Evolutionary conservation across 768 basidiomycete species (phyloP), one percentile per base, ranked within the genome.

Genomic region (Xerocomellus intermedius): DNA sequence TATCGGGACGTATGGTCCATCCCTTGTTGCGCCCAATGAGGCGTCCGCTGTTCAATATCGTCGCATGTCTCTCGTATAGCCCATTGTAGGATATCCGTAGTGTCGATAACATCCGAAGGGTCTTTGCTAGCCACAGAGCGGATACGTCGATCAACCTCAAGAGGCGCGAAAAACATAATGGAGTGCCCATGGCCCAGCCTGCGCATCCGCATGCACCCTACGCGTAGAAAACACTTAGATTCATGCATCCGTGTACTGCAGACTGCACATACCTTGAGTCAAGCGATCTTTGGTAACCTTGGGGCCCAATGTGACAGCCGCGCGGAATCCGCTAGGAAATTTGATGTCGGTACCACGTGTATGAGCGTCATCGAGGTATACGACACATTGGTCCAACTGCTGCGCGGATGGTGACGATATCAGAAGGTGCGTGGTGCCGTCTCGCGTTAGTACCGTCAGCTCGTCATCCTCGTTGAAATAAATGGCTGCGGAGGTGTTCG

Each of bases 181-280:
- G 79, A 76, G 50, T 82, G 80, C 0, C 75, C 76, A 10, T 66
- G 61, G 13, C 81, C 81, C 1, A 82, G 69, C 59, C 74, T 71
- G 3, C 81, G 72, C 80, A 82, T 79, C 13, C 80, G 70, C 80
- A 82, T 82, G 50, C 80, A 82, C 4, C 79, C 80, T 81, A 21
- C 22, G 3, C n/a, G 7, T 5, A 3, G 42, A 2, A 13, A 9
- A 22, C 5, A 47, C 5, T 39, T 5, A 32, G n/a, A 44, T 36
- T 39, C 16, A 0, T 17, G 35, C 6, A 17, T 16, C 0, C 7
- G 5, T 14, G 8, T 5, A 4, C 2, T 5, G 22, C 4, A 41
- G 5, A 9, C 3, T 7, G 5, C 12, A 45, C 67, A 26, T 48
- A 73, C 74, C 75, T 59, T 75, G 74, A 3, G 62, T 41, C 7